Percentiles rank a stretch among this genome's conserved stretches.
Evolutionary conservation across 202 grass and related monocot species (phyloP).

Genomic region (Zizania palustris): DNA sequence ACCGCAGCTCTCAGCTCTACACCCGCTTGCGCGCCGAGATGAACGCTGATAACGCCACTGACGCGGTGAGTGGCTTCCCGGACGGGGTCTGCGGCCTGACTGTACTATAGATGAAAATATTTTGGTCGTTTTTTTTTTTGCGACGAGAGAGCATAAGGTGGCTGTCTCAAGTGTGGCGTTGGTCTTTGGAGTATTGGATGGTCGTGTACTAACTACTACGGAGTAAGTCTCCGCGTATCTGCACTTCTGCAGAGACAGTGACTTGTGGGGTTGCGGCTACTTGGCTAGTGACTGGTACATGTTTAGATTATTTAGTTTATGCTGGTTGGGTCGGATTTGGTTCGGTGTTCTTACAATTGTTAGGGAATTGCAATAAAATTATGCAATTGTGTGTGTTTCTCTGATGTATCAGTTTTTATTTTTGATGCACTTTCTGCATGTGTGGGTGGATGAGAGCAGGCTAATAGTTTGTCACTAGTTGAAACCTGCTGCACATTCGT

Average conservation of each 20-base stretch:
- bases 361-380: slow-evolving; percentile 38
- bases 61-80: slow-evolving; percentile 57
- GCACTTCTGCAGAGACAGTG: slow-evolving; percentile 30
- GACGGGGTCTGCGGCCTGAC: not conserved
- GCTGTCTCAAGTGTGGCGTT: not conserved
- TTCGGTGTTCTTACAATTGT: slow-evolving; percentile 35
- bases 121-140: slow-evolving; percentile 10
- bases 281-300: slow-evolving; percentile 26
- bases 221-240: slow-evolving; percentile 18
- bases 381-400: slow-evolving; percentile 16
- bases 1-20: slow-evolving; percentile 90
- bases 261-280: slow-evolving; percentile 1
- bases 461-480: slow-evolving; percentile 35
- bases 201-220: not conserved
- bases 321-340: slow-evolving; percentile 39
- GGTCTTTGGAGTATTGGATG: slow-evolving; percentile 11
- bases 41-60: slow-evolving; percentile 88
- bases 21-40: slow-evolving; percentile 69
- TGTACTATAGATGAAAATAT: slow-evolving; percentile 24
- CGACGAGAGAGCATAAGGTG: no score
- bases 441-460: slow-evolving; percentile 23
- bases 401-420: slow-evolving; percentile 29
- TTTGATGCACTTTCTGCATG: slow-evolving; percentile 22
- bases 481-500: slow-evolving; percentile 26
- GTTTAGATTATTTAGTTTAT: slow-evolving; percentile 44